Evolutionary conservation across 2,329 filamentous ascomycete genomes (phyloP).

Genomic region (Madurella fahalii): DNA sequence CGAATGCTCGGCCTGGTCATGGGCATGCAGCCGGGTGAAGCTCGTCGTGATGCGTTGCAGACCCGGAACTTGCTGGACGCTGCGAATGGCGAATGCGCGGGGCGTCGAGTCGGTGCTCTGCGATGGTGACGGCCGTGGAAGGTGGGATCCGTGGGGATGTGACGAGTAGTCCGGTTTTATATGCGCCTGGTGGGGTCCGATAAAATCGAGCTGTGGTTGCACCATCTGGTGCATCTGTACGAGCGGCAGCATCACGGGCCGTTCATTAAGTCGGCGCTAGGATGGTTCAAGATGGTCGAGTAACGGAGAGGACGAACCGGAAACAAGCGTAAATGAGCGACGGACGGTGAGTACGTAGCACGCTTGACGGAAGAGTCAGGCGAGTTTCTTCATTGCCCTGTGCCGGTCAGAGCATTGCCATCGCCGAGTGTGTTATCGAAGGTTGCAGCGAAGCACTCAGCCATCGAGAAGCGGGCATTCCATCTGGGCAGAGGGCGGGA

Average conservation of each 20-base stretch:
- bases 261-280: constrained; percentile 13
- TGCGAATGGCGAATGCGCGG: constrained; percentile 36
- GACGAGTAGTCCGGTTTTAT: constrained; percentile 29
- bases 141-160: constrained; percentile 22
- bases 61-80: constrained; percentile 31
- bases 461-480: constrained; percentile 11
- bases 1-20: constrained; percentile 61
- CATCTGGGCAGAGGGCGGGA: constrained; percentile 13
- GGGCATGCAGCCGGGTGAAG: constrained; percentile 23
- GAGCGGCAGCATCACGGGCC: constrained; percentile 44
- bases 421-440: neutral
- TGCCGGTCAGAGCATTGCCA: constrained; percentile 6
- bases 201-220: constrained; percentile 39
- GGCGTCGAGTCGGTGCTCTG: constrained; percentile 26
- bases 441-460: constrained; percentile 12
- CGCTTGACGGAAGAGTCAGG: constrained; percentile 4
- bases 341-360: constrained; percentile 7
- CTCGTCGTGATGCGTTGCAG: constrained; percentile 30
- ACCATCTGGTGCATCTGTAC: constrained; percentile 50
- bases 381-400: constrained; percentile 12
- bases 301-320: neutral
- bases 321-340: constrained; percentile 11
- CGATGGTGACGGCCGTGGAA: constrained; percentile 13
- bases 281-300: neutral
- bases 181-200: constrained; percentile 35